Base-by-base conservation (phyloP, 2,329 filamentous ascomycete genomes). In the Colletotrichum sp. region DNA sequence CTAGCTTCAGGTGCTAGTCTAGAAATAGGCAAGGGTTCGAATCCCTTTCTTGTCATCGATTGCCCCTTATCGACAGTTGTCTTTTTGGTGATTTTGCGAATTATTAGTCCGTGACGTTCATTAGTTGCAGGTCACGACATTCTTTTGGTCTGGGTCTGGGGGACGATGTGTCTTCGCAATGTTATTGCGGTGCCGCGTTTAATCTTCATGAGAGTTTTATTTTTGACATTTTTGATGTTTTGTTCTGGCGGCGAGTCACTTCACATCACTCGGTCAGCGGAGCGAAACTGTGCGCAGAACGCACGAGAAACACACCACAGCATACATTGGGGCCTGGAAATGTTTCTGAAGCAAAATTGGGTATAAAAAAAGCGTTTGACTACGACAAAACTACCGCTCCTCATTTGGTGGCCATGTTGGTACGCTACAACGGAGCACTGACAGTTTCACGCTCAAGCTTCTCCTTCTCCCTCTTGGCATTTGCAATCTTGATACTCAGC, bases 401-500 rank as follows among this genome's bases (percentile, higher is more conserved):
- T 21, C 43, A 11, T n/a, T 11, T 29, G 15, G 27, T 2, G 2
- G 15, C 16, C 31, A 33, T 3, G 9, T 2, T 9, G 21, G 6
- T 12, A 2, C 38, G 11, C 7, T 24, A 43, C 27, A 67, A 43
- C 24, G 36, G 21, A 31, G 51, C 9, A 29, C 18, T 58, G n/a
- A 47, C 65, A 38, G 43, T 27, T 13, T 73, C 65, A 5, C 51
- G 58, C 36, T 73, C 70, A 24, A 73, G 66, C 29, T 65, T 73
- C 54, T 8, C 36, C 51, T 73, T 72, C n/a, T 47, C 69, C 27
- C 31, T 21, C 74, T 76, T 76, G 47, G 74, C 74, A 15, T 76
- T 69, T 4, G 72, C 65, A 57, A 75, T 75, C 69, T 76, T 76
- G 36, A 76, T 71, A 16, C 72, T 74, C 16, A 76, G 65, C 66